Evolutionary conservation across 305 asterid species (phyloP).

Genomic region (Fraxinus dipetala): DNA sequence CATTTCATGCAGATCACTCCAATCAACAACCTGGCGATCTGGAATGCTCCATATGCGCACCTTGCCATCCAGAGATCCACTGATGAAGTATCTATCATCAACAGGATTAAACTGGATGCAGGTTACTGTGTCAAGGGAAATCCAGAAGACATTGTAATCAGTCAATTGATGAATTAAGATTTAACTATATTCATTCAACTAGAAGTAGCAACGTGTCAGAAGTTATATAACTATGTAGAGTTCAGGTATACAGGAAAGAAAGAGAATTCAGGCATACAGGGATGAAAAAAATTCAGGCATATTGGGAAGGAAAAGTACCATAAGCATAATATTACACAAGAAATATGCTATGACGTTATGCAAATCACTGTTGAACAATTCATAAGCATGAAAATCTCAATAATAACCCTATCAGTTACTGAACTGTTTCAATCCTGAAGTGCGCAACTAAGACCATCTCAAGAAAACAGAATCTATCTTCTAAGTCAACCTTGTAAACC

Average conservation of each 20-base stretch:
- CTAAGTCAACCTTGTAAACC: neutral
- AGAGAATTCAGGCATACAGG: neutral
- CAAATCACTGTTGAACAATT: neutral
- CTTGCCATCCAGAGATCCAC: slow-evolving; percentile 98
- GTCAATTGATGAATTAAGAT: slow-evolving; percentile 32
- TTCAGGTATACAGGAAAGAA: neutral
- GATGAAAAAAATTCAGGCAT: neutral
- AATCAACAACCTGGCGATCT: slow-evolving; percentile 95
- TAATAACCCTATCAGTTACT: neutral
- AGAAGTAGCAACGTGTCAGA: slow-evolving; percentile 17
- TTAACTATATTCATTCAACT: neutral
- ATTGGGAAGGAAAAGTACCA: neutral
- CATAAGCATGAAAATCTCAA: neutral
- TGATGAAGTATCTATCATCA: slow-evolving; percentile 96
- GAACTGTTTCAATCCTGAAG: slow-evolving; percentile 6
- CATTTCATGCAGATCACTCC: slow-evolving; percentile 98
- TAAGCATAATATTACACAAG: neutral
- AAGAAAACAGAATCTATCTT: neutral
- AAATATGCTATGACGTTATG: neutral
- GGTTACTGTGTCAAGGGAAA: slow-evolving; percentile 65
- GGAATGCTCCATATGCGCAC: slow-evolving; percentile 99
- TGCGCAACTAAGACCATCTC: slow-evolving; percentile 16
- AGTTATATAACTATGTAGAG: neutral
- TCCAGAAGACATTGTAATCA: slow-evolving; percentile 25
- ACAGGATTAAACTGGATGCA: slow-evolving; percentile 99